phyloP scores from a whole-genome alignment of 2,329 filamentous ascomycete genomes.

The Tolypocladium sp. region DNA sequence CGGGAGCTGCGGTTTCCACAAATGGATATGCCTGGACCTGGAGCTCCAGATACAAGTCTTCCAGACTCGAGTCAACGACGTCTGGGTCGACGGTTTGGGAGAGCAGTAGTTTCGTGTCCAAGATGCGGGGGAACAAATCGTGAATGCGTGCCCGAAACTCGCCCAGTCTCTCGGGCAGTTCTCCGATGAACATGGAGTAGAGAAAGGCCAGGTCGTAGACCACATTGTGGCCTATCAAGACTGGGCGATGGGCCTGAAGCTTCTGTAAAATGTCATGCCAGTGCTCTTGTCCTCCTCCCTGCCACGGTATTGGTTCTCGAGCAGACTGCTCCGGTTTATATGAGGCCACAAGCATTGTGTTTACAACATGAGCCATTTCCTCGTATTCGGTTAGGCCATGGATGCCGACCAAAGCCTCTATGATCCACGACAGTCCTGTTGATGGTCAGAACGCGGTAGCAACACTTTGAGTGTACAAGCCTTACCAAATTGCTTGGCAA shows the following conservation, averaged over 20 bases:
- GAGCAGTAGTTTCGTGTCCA: slow-evolving; percentile 37
- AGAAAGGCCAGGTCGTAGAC: slow-evolving; percentile 57
- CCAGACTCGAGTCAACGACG: slow-evolving; percentile 18
- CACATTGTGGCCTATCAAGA: slow-evolving; percentile 55
- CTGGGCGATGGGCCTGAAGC: neutral
- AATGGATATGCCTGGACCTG: slow-evolving; percentile 1
- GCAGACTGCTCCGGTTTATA: neutral
- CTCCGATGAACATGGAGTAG: slow-evolving; percentile 51
- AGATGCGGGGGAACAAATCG: slow-evolving; percentile 33
- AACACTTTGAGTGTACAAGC: neutral
- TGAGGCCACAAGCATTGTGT: neutral
- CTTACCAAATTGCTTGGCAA: neutral
- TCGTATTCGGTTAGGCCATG: neutral
- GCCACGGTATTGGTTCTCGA: neutral
- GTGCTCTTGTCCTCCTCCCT: neutral
- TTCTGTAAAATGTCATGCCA: neutral
- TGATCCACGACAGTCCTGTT: neutral
- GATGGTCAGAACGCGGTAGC: neutral
- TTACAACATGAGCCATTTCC: neutral
- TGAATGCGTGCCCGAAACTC: slow-evolving; percentile 44
- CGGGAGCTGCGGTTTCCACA: neutral
- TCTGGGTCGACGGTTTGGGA: neutral
- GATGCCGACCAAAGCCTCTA: neutral
- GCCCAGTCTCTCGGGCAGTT: slow-evolving; percentile 41
- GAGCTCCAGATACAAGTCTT: neutral